Conservation (phyloP, 1,284 basidiomycete genomes). For the Pseudozyma sp. region DNA sequence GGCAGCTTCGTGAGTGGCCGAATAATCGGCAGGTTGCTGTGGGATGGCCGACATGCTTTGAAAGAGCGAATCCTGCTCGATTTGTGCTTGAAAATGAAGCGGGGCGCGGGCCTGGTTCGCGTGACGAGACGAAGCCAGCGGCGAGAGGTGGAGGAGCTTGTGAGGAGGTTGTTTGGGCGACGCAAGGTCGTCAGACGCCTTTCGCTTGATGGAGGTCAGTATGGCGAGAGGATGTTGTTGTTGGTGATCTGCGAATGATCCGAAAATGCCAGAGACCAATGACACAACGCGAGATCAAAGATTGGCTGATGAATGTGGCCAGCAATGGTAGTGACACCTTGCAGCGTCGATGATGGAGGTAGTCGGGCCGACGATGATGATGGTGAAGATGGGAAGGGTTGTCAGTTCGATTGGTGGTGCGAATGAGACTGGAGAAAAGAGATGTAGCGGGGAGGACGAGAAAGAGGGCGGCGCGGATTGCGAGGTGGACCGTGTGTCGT, state of each 20-base stretch:
- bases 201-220: conserved; percentile 33
- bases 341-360: no score
- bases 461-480: no score
- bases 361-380: no score
- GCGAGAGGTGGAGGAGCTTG: conserved; percentile 6
- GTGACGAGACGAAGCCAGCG: conserved; percentile 29
- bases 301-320: background rate
- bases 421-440: no score
- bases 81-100: background rate
- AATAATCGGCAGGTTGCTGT: conserved; percentile 27
- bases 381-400: no score
- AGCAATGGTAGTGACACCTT: background rate
- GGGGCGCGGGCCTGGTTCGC: conserved; percentile 10
- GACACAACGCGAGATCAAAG: no score
- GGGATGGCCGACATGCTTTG: conserved; percentile 31
- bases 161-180: conserved; percentile 17
- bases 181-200: conserved; percentile 37
- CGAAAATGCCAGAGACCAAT: no score
- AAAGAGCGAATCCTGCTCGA: conserved; percentile 9
- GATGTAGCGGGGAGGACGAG: no score
- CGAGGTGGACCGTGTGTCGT: no score
- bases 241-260: background rate
- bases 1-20: conserved; percentile 39
- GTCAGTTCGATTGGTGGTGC: no score
- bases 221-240: conserved; percentile 12